phyloP scores from a whole-genome alignment of 2,329 filamentous ascomycete species.

The Nectriaceae sp. region DNA sequence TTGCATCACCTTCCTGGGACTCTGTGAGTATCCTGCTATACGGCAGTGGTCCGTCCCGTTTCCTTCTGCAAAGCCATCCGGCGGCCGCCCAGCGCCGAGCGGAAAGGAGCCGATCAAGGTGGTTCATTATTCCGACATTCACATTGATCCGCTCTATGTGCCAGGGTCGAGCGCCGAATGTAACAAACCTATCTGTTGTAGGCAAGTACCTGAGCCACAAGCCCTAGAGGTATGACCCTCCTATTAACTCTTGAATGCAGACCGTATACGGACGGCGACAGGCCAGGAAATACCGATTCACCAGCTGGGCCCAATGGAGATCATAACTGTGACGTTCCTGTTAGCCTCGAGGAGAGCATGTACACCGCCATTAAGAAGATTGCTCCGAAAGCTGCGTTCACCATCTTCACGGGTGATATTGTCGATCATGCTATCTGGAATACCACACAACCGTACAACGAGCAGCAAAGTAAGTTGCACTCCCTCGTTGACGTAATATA shows the following conservation, averaged over 20 bases:
- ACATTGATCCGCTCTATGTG: slow-evolving; percentile 57
- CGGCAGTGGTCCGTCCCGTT: slow-evolving; percentile 45
- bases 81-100: slow-evolving; percentile 41
- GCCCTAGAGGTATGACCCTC: neutral
- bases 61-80: slow-evolving; percentile 42
- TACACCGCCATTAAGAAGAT: slow-evolving; percentile 50
- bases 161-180: slow-evolving; percentile 56
- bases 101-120: slow-evolving; percentile 51
- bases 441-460: slow-evolving; percentile 38
- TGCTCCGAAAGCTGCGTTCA: slow-evolving; percentile 50
- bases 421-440: slow-evolving; percentile 55
- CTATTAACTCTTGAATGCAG: slow-evolving; percentile 28
- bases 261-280: slow-evolving; percentile 47
- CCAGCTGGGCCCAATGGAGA: slow-evolving; percentile 57
- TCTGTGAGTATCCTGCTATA: slow-evolving; percentile 52
- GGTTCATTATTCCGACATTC: slow-evolving; percentile 62
- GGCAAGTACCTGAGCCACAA: slow-evolving; percentile 30
- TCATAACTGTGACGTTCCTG: slow-evolving; percentile 53
- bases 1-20: slow-evolving; percentile 54
- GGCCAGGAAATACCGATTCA: slow-evolving; percentile 47
- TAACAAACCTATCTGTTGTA: slow-evolving; percentile 61
- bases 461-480: slow-evolving; percentile 27
- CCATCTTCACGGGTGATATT: slow-evolving; percentile 62
- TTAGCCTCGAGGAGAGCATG: slow-evolving; percentile 56
- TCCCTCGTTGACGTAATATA: neutral